These are phyloP conservation scores for Sporobolomyces phaffii DNA, from an alignment of 768 basidiomycete species.

Conservation along the genomic window DNA sequence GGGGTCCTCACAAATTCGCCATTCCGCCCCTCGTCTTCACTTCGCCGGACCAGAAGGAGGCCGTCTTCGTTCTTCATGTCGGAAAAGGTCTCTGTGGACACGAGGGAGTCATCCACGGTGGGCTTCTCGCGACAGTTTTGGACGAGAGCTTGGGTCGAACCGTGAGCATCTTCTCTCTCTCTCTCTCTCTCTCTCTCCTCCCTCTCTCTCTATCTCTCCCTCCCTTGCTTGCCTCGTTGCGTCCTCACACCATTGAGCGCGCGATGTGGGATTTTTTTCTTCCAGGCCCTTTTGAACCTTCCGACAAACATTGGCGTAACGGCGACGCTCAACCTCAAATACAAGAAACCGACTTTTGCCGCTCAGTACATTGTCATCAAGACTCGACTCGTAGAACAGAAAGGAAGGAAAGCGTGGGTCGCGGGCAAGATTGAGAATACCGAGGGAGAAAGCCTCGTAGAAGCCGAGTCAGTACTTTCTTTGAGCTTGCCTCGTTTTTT, in stretches of 20 bases:
- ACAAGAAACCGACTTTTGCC: constrained; percentile 59
- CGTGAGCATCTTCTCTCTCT: constrained; percentile 51
- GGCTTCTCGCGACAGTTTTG: constrained; percentile 77
- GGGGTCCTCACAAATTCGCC: constrained; percentile 80
- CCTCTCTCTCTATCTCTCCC: no score
- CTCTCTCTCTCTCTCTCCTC: no score
- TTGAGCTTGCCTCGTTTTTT: constrained; percentile 2
- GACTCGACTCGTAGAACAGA: constrained; percentile 59
- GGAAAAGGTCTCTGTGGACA: constrained; percentile 73
- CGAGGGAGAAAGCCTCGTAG: constrained; percentile 72
- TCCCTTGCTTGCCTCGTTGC: no score
- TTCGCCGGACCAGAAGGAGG: constrained; percentile 68
- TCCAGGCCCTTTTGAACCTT: constrained; percentile 73
- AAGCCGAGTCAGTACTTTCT: constrained; percentile 61
- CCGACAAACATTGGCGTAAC: constrained; percentile 90
- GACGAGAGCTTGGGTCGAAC: constrained; percentile 75
- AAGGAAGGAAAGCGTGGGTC: constrained; percentile 73
- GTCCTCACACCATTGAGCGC: no score
- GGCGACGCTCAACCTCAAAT: constrained; percentile 72
- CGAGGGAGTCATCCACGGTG: constrained; percentile 82
- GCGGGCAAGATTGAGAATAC: constrained; percentile 68
- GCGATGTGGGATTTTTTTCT: background rate
- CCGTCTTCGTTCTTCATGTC: constrained; percentile 66
- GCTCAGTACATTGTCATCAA: constrained; percentile 74
- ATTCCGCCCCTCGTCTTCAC: constrained; percentile 69